These are phyloP conservation scores for Podaxis carcinomalis DNA, from an alignment of 768 basidiomycete species.

Conservation along the genomic window DNA sequence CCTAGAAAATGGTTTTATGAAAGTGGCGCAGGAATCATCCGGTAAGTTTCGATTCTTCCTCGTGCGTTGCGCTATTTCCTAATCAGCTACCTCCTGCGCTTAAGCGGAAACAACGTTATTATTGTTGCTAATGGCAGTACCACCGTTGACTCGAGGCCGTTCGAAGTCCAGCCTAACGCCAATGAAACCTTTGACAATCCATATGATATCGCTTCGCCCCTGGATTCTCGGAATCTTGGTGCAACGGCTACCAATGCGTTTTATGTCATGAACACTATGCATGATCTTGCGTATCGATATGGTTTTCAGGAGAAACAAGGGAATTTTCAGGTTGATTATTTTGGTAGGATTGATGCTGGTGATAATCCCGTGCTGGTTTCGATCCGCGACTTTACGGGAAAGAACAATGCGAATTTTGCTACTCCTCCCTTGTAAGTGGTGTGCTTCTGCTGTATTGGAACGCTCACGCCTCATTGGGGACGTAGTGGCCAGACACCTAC, in stretches of 20 bases:
- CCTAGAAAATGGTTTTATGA: conserved; percentile 37
- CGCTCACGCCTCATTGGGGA: neutral
- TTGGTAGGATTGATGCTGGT: conserved; percentile 37
- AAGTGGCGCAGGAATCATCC: no score
- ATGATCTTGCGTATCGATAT: conserved; percentile 35
- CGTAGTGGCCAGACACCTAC: neutral
- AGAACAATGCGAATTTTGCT: conserved; percentile 38
- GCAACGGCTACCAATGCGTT: conserved; percentile 50
- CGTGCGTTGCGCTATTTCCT: no score
- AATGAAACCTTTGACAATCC: neutral
- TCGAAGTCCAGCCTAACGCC: neutral
- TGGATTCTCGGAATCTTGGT: conserved; percentile 32
- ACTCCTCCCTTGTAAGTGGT: conserved; percentile 35
- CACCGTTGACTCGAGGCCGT: neutral
- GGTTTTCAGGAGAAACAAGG: conserved; percentile 49
- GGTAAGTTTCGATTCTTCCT: no score
- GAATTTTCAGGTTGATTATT: conserved; percentile 1
- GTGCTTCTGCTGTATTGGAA: conserved; percentile 19
- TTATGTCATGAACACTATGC: conserved; percentile 55
- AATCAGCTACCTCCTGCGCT: no score
- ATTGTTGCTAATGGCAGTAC: neutral
- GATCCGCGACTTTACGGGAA: conserved; percentile 41
- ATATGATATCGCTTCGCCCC: neutral
- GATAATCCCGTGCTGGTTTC: conserved; percentile 48
- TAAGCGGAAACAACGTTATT: neutral